Percentiles rank a stretch among this genome's conserved stretches.
Conservation (phyloP, 305 asterid species). For the Rubia tinctorum region DNA sequence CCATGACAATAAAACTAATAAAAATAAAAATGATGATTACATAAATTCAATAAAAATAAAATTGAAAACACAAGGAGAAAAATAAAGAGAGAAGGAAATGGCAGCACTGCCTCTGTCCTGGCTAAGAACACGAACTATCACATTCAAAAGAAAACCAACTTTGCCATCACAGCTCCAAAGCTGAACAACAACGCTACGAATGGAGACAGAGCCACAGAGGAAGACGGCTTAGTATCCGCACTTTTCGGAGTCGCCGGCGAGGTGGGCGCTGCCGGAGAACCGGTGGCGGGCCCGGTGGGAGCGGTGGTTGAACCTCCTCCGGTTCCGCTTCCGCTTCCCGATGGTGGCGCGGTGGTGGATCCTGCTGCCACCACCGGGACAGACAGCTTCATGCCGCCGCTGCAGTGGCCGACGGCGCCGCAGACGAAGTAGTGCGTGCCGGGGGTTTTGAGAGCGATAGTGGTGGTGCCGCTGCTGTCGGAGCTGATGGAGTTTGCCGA, state of each 20-base stretch:
- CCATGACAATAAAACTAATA: neutral
- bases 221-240: conserved; percentile 28
- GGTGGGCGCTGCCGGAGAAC: conserved; percentile 19
- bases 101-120: conserved; percentile 94
- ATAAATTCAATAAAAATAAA: conserved; percentile 7
- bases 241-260: conserved; percentile 12
- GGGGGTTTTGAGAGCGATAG: conserved; percentile 61
- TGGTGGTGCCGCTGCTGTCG: conserved; percentile 82
- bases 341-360: conserved; percentile 19
- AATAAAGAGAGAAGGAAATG: neutral
- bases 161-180: conserved; percentile 6
- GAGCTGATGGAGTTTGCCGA: conserved; percentile 52
- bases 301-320: conserved; percentile 19
- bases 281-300: conserved; percentile 24
- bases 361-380: conserved; percentile 42
- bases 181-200: conserved; percentile 21
- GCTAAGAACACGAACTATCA: conserved; percentile 15
- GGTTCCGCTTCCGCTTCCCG: conserved; percentile 13
- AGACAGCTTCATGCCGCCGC: conserved; percentile 80
- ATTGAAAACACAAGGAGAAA: neutral
- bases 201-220: conserved; percentile 34
- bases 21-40: conserved; percentile 9
- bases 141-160: conserved; percentile 13
- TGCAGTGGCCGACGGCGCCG: conserved; percentile 62
- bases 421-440: conserved; percentile 81